Conservation (phyloP, 495 filamentous ascomycete species). For the Xylaria grammica region DNA sequence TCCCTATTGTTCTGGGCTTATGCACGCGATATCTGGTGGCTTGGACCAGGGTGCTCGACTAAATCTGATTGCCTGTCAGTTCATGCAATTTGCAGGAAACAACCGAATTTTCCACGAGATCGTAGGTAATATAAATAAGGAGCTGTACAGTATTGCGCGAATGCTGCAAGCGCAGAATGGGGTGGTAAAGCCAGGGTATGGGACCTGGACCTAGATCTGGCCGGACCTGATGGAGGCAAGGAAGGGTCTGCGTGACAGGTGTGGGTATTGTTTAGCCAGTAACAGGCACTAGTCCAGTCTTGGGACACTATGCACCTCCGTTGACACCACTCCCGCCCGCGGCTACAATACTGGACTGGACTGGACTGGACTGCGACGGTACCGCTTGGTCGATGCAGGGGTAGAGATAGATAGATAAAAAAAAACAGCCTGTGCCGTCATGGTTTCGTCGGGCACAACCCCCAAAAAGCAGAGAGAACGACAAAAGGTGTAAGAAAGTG, state of each 20-base stretch:
- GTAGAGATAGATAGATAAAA: background rate
- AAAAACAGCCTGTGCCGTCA: background rate
- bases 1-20: background rate
- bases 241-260: conserved; percentile 12
- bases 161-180: background rate
- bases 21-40: background rate
- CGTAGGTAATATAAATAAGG: background rate
- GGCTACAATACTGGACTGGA: background rate
- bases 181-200: conserved; percentile 8
- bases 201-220: conserved; percentile 7
- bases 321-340: conserved; percentile 19
- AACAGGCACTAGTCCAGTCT: conserved; percentile 3
- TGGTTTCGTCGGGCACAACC: background rate
- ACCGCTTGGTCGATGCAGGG: conserved; percentile 11
- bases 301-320: conserved; percentile 18
- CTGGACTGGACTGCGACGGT: conserved; percentile 1
- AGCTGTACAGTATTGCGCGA: conserved; percentile 6
- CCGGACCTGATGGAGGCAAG: conserved; percentile 10
- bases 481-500: no score
- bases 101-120: conserved; percentile 8
- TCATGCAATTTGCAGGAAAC: conserved; percentile 9
- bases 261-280: conserved; percentile 2
- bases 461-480: no score
- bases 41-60: background rate
- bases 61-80: conserved; percentile 19